These are phyloP conservation scores for Cyberlindnera lachancei DNA, from an alignment of 805 yeast genomes.

Conservation along the genomic window DNA sequence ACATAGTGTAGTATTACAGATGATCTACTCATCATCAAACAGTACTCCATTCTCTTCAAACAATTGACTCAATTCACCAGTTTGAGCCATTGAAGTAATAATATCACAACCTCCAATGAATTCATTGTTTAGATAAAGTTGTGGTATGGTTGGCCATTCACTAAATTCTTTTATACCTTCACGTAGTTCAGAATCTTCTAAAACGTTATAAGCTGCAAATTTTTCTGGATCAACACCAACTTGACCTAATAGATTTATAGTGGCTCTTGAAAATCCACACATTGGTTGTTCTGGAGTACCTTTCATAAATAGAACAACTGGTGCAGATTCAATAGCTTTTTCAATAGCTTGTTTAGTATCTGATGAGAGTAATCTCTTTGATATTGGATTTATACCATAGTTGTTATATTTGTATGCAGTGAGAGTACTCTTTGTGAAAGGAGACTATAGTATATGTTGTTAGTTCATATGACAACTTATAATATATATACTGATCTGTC, in stretches of 20 bases:
- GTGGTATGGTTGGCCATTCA: slow-evolving; percentile 99
- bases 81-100: slow-evolving; percentile 80
- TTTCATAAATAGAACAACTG: slow-evolving; percentile 96
- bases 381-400: too few relatives aligned
- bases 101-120: slow-evolving; percentile 98
- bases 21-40: slow-evolving; percentile 52
- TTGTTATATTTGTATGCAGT: too few relatives aligned
- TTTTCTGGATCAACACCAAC: slow-evolving; percentile 96
- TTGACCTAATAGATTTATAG: slow-evolving; percentile 87
- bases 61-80: slow-evolving; percentile 84
- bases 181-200: slow-evolving; percentile 91
- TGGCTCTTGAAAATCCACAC: slow-evolving; percentile 95
- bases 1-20: background rate
- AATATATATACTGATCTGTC: too few relatives aligned
- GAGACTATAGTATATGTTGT: too few relatives aligned
- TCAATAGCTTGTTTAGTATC: slow-evolving; percentile 83
- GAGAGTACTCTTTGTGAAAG: too few relatives aligned
- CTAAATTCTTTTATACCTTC: slow-evolving; percentile 93
- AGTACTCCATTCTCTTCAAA: slow-evolving; percentile 73
- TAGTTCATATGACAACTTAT: too few relatives aligned
- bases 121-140: slow-evolving; percentile 82
- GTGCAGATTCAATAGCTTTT: slow-evolving; percentile 78
- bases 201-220: slow-evolving; percentile 94
- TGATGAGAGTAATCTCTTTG: slow-evolving; percentile 50
- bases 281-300: slow-evolving; percentile 98